phyloP scores from a whole-genome alignment of 2,329 filamentous ascomycete genomes.

The Pseudogymnoascus sp. region DNA sequence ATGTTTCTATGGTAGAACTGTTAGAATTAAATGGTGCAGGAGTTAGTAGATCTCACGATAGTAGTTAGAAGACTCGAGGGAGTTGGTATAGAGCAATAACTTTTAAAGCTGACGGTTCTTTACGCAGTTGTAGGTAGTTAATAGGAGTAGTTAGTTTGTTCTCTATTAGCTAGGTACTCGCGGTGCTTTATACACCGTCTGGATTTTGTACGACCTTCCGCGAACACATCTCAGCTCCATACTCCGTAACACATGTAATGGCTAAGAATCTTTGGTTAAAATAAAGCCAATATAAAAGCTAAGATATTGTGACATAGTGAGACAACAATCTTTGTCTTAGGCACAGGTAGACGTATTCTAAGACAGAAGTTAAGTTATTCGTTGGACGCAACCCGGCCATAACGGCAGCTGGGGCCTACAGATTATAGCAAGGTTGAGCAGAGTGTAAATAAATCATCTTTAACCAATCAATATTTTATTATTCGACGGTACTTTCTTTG shows the following conservation, averaged over 20 bases:
- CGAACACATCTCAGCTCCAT: not conserved
- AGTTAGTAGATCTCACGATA: too few relatives aligned
- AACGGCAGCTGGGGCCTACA: too few relatives aligned
- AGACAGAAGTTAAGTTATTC: not conserved
- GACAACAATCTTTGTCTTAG: not conserved
- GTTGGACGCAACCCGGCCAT: not conserved
- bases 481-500: too few relatives aligned
- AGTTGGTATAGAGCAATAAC: too few relatives aligned
- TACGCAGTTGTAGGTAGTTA: too few relatives aligned
- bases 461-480: not conserved
- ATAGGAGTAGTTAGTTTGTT: not conserved
- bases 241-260: not conserved
- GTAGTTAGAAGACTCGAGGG: too few relatives aligned
- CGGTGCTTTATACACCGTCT: not conserved
- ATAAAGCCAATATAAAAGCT: not conserved
- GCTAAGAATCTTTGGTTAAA: not conserved
- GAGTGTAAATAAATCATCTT: too few relatives aligned
- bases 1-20: too few relatives aligned
- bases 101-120: too few relatives aligned
- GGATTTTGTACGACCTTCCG: not conserved
- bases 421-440: too few relatives aligned
- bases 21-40: too few relatives aligned
- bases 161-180: not conserved
- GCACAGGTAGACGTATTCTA: not conserved
- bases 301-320: not conserved